These are phyloP conservation scores for Terana coerulea DNA, from an alignment of 768 basidiomycete species.

Conservation along the genomic window DNA sequence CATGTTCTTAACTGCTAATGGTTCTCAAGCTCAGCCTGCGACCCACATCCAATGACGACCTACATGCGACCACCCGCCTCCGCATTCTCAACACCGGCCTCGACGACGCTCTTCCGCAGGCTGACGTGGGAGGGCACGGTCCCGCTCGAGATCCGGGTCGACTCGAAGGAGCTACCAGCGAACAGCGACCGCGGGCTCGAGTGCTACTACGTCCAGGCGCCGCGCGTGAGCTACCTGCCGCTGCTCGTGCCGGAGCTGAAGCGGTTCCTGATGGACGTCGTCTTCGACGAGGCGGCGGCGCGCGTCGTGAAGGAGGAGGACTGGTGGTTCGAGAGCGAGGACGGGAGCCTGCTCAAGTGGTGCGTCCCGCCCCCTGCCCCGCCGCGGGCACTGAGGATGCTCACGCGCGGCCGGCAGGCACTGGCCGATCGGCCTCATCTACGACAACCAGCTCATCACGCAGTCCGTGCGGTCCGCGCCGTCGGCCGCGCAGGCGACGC, in stretches of 20 bases:
- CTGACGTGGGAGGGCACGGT: constrained; percentile 91
- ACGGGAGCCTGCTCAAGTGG: constrained; percentile 84
- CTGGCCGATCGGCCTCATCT: constrained; percentile 94
- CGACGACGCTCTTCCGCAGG: constrained; percentile 79
- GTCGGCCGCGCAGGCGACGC: constrained; percentile 42
- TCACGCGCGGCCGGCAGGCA: constrained; percentile 74
- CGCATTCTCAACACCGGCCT: constrained; percentile 49
- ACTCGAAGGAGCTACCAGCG: constrained; percentile 84
- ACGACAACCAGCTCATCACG: constrained; percentile 77
- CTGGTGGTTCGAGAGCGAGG: constrained; percentile 97
- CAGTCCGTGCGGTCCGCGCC: constrained; percentile 43
- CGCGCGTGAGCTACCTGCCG: constrained; percentile 91
- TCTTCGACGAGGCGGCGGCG: constrained; percentile 82
- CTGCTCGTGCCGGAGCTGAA: constrained; percentile 86
- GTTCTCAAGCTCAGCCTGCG: neutral
- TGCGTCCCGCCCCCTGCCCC: constrained; percentile 33
- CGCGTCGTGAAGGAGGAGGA: constrained; percentile 80
- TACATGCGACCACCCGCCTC: constrained; percentile 34
- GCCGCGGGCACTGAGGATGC: neutral
- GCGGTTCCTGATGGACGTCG: constrained; percentile 85
- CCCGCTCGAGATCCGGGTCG: constrained; percentile 84
- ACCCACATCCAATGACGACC: constrained; percentile 23
- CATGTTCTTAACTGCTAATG: too few species aligned
- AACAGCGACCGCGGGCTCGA: constrained; percentile 88
- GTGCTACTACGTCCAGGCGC: constrained; percentile 87